These are phyloP conservation scores for Moniliophthora roreri DNA, from an alignment of 1,284 basidiomycete genomes.

Conservation along the genomic window DNA sequence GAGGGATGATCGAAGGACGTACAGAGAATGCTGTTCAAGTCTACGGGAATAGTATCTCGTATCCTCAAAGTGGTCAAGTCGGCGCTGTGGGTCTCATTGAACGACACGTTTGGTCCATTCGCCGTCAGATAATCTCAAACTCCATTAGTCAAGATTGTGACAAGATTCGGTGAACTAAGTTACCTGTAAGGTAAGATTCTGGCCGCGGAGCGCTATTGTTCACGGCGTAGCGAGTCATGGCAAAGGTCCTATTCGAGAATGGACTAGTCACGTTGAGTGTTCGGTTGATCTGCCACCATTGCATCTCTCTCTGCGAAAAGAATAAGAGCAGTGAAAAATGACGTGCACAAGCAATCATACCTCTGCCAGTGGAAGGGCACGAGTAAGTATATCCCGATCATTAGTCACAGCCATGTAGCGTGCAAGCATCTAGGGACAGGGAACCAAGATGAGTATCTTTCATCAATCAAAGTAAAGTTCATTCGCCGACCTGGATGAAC, in stretches of 20 bases:
- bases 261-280: conserved; percentile 75
- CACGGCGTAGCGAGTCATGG: conserved; percentile 74
- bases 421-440: conserved; percentile 37
- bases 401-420: conserved; percentile 39
- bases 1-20: conserved; percentile 27
- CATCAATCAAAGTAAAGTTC: neutral
- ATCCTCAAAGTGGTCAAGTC: conserved; percentile 76
- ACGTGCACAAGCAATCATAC: conserved; percentile 24
- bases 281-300: conserved; percentile 82
- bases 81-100: conserved; percentile 50
- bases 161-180: conserved; percentile 11
- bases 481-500: conserved; percentile 65
- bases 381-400: conserved; percentile 38
- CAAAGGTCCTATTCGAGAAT: conserved; percentile 63
- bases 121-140: conserved; percentile 73
- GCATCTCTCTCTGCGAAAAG: conserved; percentile 61
- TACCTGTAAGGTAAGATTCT: conserved; percentile 71
- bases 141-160: neutral
- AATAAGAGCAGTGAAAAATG: conserved; percentile 1
- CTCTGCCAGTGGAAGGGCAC: conserved; percentile 51
- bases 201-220: conserved; percentile 88
- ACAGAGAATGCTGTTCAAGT: conserved; percentile 87
- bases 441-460: neutral
- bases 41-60: conserved; percentile 68
- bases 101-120: conserved; percentile 54